Evolutionary conservation across 192 early-diverging fungal species (phyloP).

Genomic region (Coemansia sp.): DNA sequence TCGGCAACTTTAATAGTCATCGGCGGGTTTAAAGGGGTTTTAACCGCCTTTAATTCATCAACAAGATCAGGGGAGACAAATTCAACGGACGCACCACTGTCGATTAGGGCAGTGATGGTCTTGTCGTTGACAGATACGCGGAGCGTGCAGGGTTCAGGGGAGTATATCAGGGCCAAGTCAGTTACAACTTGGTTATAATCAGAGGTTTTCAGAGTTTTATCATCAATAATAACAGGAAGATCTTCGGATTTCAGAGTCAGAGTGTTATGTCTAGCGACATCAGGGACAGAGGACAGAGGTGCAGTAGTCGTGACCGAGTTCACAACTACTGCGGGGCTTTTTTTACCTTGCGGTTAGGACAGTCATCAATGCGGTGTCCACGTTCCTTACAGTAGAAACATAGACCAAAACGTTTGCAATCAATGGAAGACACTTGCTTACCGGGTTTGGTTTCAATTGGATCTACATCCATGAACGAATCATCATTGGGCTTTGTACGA

Average conservation of each 20-base stretch:
- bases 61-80: too few species aligned
- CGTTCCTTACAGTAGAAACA: too few species aligned
- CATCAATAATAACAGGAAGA: neutral
- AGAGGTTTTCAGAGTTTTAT: too few species aligned
- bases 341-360: neutral
- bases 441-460: neutral
- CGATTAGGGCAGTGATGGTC: neutral
- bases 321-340: neutral
- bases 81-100: neutral
- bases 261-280: neutral
- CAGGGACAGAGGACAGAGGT: neutral
- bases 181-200: neutral
- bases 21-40: too few species aligned
- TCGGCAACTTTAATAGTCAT: too few species aligned
- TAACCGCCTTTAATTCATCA: too few species aligned
- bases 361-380: neutral
- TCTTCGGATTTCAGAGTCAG: neutral
- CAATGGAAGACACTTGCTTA: slow-evolving; percentile 1
- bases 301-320: neutral
- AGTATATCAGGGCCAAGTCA: neutral
- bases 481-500: neutral
- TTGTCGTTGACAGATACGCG: neutral
- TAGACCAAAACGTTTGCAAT: neutral
- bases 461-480: neutral
- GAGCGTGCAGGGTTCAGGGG: neutral